Evolutionary conservation across 768 basidiomycete genomes (phyloP).

Genomic region (Termitomyces eurrhizus): DNA sequence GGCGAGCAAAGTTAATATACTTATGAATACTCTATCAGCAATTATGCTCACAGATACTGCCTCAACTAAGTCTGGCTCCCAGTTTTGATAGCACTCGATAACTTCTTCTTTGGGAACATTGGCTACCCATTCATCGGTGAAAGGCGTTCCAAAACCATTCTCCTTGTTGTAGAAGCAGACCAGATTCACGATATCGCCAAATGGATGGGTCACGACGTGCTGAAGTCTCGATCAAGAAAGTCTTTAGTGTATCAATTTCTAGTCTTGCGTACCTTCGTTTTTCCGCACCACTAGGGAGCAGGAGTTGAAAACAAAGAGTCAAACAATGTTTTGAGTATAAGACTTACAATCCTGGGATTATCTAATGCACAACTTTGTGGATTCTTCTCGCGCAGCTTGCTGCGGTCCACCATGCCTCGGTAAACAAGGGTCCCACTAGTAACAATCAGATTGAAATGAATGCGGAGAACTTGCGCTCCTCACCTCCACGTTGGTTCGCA

Average conservation of each 20-base stretch:
- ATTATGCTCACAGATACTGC: neutral
- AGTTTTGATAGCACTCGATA: neutral
- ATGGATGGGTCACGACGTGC: constrained; percentile 24
- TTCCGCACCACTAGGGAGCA: constrained; percentile 10
- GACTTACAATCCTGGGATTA: constrained; percentile 8
- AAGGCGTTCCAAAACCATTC: constrained; percentile 16
- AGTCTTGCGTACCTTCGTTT: neutral
- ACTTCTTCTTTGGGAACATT: constrained; percentile 9
- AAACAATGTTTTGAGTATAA: neutral
- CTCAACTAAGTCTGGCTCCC: constrained; percentile 7
- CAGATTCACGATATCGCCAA: constrained; percentile 18
- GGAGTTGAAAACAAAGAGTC: neutral
- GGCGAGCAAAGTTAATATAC: neutral
- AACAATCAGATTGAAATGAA: neutral
- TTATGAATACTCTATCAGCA: neutral
- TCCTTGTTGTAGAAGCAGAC: constrained; percentile 19
- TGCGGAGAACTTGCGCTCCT: neutral
- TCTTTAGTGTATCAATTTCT: too few species aligned
- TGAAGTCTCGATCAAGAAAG: neutral
- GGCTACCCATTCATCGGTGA: constrained; percentile 15
- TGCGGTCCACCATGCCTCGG: neutral
- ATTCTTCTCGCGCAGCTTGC: constrained; percentile 3
- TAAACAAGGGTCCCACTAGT: constrained; percentile 8
- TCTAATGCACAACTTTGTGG: neutral
- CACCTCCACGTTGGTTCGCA: constrained; percentile 6